Percentiles rank a stretch among this genome's conserved stretches.
Evolutionary conservation across 2,329 filamentous ascomycete species (phyloP).

Genomic region (Calycina herbarum): DNA sequence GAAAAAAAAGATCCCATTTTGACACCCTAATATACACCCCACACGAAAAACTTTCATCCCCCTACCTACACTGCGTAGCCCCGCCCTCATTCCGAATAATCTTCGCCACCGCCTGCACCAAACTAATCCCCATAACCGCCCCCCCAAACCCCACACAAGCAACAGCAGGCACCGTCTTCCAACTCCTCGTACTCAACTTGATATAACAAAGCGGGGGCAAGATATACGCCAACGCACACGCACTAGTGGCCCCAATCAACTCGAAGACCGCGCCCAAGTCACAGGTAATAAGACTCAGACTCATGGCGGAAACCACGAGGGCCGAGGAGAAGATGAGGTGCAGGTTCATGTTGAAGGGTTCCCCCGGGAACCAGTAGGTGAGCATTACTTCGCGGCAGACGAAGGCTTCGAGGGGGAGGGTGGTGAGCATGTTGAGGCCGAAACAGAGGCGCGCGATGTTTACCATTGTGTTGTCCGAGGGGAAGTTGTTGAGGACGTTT

Average conservation of each 20-base stretch:
- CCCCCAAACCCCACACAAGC: constrained; percentile 76
- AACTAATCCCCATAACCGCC: constrained; percentile 76
- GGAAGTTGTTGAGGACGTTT: constrained; percentile 98
- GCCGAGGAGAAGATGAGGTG: constrained; percentile 85
- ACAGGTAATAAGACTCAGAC: constrained; percentile 79
- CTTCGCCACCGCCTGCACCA: constrained; percentile 71
- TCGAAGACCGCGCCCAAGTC: constrained; percentile 95
- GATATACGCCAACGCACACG: constrained; percentile 92
- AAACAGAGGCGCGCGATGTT: constrained; percentile 95
- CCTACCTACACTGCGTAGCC: constrained; percentile 25
- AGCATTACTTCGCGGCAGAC: constrained; percentile 97
- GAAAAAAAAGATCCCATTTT: too few species aligned
- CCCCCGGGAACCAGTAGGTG: constrained; percentile 68
- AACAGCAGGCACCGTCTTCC: constrained; percentile 71
- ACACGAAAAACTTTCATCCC: too few species aligned
- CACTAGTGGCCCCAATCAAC: constrained; percentile 91
- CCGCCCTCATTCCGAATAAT: constrained; percentile 46
- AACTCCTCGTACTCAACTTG: constrained; percentile 78
- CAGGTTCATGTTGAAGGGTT: constrained; percentile 70
- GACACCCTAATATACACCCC: too few species aligned
- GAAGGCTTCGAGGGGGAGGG: constrained; percentile 92
- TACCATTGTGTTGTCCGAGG: constrained; percentile 84
- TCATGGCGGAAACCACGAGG: constrained; percentile 77
- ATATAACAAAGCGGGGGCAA: constrained; percentile 93
- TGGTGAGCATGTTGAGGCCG: constrained; percentile 98